Base-by-base conservation (phyloP, 2,329 filamentous ascomycete species). In the Stemphylium beticola region DNA sequence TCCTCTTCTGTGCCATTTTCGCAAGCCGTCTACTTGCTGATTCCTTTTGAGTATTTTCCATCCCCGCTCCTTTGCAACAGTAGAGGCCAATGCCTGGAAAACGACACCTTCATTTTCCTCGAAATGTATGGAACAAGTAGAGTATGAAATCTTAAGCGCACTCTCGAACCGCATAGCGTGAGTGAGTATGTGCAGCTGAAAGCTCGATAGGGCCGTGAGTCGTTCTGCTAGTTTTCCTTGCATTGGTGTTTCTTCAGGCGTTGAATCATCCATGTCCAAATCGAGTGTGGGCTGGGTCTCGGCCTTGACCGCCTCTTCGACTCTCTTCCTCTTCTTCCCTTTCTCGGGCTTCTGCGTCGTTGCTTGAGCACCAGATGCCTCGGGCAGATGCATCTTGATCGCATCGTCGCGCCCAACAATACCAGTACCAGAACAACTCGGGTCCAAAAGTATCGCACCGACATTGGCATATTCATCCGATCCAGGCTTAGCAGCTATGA, bases 361-460 rank as follows among this genome's bases (percentile, higher is more conserved):
- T n/a, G 81, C 29, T 18, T 32, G 39, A 15, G 38, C 46, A 20
- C 49, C 32, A 20, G 50, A 42, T 33, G 48, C 46, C 18, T 56
- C 48, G 4, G 74, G 86, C 2, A 96, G 79, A 57, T 72, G 73
- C 59, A 75, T 87, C 81, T 36, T 95, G 74, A 60, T 84, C 77
- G 4, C 91, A 87, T 92, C 90, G 65, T 97, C 92, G 17, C 95
- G 85, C 2, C 93, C 91, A 20, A 97, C 86, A 51, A 99, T 99
- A 1, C 95, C 95, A 71, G 92, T 97, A 0, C 95, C 95, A 1
- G 93, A 97, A 73, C 95, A 99, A 72, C 92, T 96, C 0, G 95
- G 95, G 71, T 99, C 95, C 2, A 99, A 82, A 0, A 99, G 81
- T 36, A 99, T 79, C 7, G 89, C 89, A 0, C 87, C 85, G n/a